phyloP scores from a whole-genome alignment of 208 protist genomes.

The Vickermania spadyakhi region DNA sequence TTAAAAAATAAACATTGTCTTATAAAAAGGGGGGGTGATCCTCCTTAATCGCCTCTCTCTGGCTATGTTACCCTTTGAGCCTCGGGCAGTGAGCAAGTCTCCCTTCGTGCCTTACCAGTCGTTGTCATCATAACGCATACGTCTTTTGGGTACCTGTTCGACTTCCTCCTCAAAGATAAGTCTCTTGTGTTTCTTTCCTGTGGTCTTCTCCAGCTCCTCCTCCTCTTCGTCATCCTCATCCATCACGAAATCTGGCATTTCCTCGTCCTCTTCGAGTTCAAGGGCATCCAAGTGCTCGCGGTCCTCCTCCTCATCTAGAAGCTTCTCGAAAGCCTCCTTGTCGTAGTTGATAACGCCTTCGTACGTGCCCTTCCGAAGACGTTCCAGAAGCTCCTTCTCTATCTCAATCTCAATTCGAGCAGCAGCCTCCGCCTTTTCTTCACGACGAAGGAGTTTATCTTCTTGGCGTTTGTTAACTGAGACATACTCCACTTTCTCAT shows the following conservation, averaged over 20 bases:
- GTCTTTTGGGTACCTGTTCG: constrained; percentile 39
- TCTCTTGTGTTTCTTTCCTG: constrained; percentile 22
- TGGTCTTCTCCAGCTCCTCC: constrained; percentile 28
- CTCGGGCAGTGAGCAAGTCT: too few relatives aligned
- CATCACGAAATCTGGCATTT: constrained; percentile 86
- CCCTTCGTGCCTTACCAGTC: constrained; percentile 77
- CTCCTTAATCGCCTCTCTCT: too few relatives aligned
- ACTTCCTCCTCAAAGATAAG: constrained; percentile 84
- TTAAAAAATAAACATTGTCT: too few relatives aligned
- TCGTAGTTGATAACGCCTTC: constrained; percentile 89
- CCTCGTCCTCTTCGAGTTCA: constrained; percentile 76
- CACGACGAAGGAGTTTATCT: constrained; percentile 89
- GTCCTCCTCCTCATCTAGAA: constrained; percentile 84
- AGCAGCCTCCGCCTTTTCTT: constrained; percentile 95
- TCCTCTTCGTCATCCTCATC: constrained; percentile 80
- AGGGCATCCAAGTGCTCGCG: constrained; percentile 62
- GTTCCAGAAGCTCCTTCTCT: constrained; percentile 96
- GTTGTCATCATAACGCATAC: constrained; percentile 41
- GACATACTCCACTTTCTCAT: constrained; percentile 93
- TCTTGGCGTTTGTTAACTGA: constrained; percentile 97
- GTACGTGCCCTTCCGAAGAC: constrained; percentile 91
- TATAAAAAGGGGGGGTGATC: too few relatives aligned
- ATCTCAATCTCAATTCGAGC: constrained; percentile 96
- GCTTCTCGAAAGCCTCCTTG: constrained; percentile 79
- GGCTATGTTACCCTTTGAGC: too few relatives aligned